A percentile compares a stretch with the other conserved stretches of the same genome.
These are phyloP conservation scores for Drosera capensis DNA, from an alignment of 148 eudicot genomes.

Conservation along the genomic window DNA sequence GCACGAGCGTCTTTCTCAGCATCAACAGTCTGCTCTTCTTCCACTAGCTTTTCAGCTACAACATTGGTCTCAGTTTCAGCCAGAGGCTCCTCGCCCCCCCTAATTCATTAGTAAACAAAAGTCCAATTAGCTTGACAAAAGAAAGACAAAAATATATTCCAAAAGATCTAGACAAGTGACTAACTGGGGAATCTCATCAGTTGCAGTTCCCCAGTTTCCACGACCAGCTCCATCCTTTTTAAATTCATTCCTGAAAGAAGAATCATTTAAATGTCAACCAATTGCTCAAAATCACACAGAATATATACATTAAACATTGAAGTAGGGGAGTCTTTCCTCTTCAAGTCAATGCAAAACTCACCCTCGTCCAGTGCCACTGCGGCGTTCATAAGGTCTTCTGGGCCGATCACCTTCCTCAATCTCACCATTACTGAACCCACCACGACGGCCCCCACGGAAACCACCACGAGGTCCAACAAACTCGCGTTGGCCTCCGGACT, in stretches of 20 bases:
- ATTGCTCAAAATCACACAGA: not conserved
- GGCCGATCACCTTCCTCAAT: conserved; percentile 51
- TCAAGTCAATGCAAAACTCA: too few species aligned
- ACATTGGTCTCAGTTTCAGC: conserved; percentile 25
- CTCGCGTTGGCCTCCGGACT: too few species aligned
- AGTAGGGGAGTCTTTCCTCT: too few species aligned
- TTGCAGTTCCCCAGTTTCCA: conserved; percentile 76
- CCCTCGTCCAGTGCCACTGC: conserved; percentile 82
- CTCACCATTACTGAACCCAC: conserved; percentile 56
- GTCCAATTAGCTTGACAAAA: not conserved
- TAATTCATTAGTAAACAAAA: conserved; percentile 5
- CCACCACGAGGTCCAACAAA: conserved; percentile 39
- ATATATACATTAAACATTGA: not conserved
- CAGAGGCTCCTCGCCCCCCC: conserved; percentile 33
- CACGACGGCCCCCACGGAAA: conserved; percentile 64
- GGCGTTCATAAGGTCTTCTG: conserved; percentile 67
- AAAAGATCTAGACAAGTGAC: conserved; percentile 4
- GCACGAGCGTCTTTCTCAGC: conserved; percentile 30
- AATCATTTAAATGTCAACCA: not conserved
- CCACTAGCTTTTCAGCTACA: conserved; percentile 32
- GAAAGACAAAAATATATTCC: not conserved
- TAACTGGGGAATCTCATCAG: conserved; percentile 63
- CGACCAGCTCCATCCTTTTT: conserved; percentile 87
- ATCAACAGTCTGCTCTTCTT: conserved; percentile 26
- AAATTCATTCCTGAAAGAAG: conserved; percentile 28